Evolutionary conservation across 148 eudicot genomes (phyloP), one percentile per base, ranked within the genome.

Genomic region (Arctostaphylos glauca): DNA sequence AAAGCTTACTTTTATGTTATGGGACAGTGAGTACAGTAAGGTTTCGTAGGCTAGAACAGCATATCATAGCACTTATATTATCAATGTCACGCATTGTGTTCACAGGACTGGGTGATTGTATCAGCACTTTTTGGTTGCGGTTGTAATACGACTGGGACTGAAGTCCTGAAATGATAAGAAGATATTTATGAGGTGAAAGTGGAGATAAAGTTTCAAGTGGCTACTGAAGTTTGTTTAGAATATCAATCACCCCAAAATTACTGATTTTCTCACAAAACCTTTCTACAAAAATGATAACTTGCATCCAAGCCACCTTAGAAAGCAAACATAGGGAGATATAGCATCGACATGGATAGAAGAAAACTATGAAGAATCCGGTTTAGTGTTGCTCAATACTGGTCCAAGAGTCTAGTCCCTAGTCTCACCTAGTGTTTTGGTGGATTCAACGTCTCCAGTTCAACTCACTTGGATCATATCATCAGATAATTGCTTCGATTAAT

Each of bases 161-260:
- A 67, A 67, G 16, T 31, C 43, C 44, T 25, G 73, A 15, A 31
- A 5, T 13, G 44, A 31, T 67, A 38, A 67, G 73, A 38, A 2
- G 5, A 4, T 67, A 7, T 13, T 31, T 9, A 13, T 67, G 12
- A 58, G 62, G 62, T 16, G 19, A 58, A 15, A 5, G 21, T 5
- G 21, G 62, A 58, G 62, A 58, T 4, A 21, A 53, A 58, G 21
- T 58, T 58, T 18, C 2, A 58, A 58, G 62, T 19, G 18, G 62
- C 21, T 1, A 58, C 18, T 15, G 23, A 58, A 58, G 62, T 18
- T 31, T 67, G 43, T 67, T 9, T 67, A 14, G 43, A 16, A 77
- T 55, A 59, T 31, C 19, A n/a, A 76, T 53, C 62, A 52, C 14
- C 79, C 59, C 76, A 76, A 76, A 54, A 52, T 14, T 76, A 14